phyloP scores from a whole-genome alignment of 257 asterid species.

The Eustoma russellianum region DNA sequence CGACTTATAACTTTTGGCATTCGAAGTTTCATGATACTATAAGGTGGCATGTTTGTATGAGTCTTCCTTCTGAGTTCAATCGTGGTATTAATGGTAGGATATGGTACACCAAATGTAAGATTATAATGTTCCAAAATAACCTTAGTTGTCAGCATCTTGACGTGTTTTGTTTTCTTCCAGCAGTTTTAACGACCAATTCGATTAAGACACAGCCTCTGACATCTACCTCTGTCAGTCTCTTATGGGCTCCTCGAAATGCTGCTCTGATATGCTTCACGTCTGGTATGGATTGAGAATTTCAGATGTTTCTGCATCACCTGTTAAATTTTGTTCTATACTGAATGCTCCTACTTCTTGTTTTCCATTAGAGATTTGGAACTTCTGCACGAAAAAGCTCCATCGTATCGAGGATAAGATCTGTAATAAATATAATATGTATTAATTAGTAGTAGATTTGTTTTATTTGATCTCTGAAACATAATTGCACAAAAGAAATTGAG shows the following conservation, averaged over 20 bases:
- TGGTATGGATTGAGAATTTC: slow-evolving; percentile 20
- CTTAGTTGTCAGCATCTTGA: not conserved
- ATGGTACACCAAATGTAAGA: not conserved
- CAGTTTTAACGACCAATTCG: slow-evolving; percentile 51
- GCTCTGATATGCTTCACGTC: slow-evolving; percentile 80
- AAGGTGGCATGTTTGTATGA: slow-evolving; percentile 62
- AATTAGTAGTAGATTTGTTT: no score
- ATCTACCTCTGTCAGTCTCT: slow-evolving; percentile 28
- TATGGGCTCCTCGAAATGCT: slow-evolving; percentile 64
- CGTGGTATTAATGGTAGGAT: slow-evolving; percentile 25
- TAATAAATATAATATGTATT: no score
- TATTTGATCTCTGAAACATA: no score
- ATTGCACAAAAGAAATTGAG: no score
- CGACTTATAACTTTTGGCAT: slow-evolving; percentile 57
- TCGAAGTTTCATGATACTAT: slow-evolving; percentile 41
- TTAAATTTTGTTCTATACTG: no score
- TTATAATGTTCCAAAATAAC: not conserved
- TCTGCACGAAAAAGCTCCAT: no score
- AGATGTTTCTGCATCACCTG: not conserved
- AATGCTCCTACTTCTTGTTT: no score
- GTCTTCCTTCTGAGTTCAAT: slow-evolving; percentile 14
- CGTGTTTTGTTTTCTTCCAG: slow-evolving; percentile 5
- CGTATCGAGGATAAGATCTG: no score
- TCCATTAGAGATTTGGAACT: no score
- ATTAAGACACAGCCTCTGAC: slow-evolving; percentile 20